Base-by-base conservation (phyloP, 1,284 basidiomycete species). In the Sparassis latifolia region DNA sequence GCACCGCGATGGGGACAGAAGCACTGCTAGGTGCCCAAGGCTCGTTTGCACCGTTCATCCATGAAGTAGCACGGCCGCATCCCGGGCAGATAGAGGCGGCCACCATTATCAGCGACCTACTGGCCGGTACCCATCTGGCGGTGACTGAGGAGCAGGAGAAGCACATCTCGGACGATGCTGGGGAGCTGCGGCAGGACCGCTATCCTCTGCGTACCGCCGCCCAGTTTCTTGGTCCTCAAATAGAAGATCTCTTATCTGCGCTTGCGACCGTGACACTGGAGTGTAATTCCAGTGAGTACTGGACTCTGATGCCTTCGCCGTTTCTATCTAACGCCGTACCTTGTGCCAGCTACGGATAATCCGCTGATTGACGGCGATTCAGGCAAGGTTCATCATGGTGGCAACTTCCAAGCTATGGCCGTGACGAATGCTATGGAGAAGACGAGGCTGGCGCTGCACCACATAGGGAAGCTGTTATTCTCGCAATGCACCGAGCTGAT, bases 361-460 rank as follows among this genome's bases (percentile, higher is more conserved):
- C 88, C 86, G 12, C 74, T 86, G 30, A 71, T 90, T 47, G 86
- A 90, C 57, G 73, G 80, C 31, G 75, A 80, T 53, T 82, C 79
- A 20, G 82, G 81, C 6, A 69, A 75, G 41, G 75, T 89, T 5
- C 86, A 90, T 64, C 84, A 92, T 57, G 90, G 90, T 27, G 91
- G 91, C 7, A 92, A 92, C 63, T 92, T 93, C 77, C 89, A 91
- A 65, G 89, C 88, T 1, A 89, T 92, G 81, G 76, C 89, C 1
- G 80, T 94, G 48, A 89, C 90, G 5, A 91, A 90, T 52, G 84
- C 86, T 3, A 92, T 93, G 84, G 92, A 94, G 66, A 89, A 91
- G 66, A 87, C 88, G 3, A 84, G 91, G 20, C 78, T 93, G 40
- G 78, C 86, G 2, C 71, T 94, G 32, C 81, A 89, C 56, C 88